Conservation (phyloP, 2,329 filamentous ascomycete species). For the Botrytis aclada region DNA sequence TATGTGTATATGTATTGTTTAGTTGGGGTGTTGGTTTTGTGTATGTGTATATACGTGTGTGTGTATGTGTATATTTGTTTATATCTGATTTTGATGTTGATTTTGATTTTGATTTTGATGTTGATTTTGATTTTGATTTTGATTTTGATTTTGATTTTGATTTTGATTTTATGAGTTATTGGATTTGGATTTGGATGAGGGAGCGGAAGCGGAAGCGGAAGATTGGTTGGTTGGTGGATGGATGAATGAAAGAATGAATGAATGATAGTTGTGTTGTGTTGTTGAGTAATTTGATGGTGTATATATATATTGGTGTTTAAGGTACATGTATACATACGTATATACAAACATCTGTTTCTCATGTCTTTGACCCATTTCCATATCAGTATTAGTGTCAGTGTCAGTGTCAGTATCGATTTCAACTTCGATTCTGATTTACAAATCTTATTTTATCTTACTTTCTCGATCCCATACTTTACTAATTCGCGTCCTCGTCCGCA, state of each 20-base stretch:
- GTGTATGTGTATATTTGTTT: too few relatives aligned
- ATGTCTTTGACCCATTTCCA: background rate
- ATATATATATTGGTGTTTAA: background rate
- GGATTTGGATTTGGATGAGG: too few relatives aligned
- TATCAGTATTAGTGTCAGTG: background rate
- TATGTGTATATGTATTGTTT: too few relatives aligned
- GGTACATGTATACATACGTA: background rate
- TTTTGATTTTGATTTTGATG: too few relatives aligned
- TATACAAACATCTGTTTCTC: background rate
- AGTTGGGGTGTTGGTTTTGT: too few relatives aligned
- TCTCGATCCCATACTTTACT: background rate
- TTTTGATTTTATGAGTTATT: too few relatives aligned
- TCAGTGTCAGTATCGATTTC: background rate
- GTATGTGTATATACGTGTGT: too few relatives aligned
- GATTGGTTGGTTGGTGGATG: background rate
- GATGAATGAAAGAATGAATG: background rate
- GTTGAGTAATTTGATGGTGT: background rate
- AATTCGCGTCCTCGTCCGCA: too few relatives aligned
- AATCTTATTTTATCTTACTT: background rate
- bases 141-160: too few relatives aligned
- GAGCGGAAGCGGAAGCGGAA: too few relatives aligned
- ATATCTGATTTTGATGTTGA: too few relatives aligned
- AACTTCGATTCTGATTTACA: background rate
- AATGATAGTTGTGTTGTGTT: background rate
- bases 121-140: too few relatives aligned